phyloP scores from a whole-genome alignment of 805 yeast species.

The Myxozyma sirexii region DNA sequence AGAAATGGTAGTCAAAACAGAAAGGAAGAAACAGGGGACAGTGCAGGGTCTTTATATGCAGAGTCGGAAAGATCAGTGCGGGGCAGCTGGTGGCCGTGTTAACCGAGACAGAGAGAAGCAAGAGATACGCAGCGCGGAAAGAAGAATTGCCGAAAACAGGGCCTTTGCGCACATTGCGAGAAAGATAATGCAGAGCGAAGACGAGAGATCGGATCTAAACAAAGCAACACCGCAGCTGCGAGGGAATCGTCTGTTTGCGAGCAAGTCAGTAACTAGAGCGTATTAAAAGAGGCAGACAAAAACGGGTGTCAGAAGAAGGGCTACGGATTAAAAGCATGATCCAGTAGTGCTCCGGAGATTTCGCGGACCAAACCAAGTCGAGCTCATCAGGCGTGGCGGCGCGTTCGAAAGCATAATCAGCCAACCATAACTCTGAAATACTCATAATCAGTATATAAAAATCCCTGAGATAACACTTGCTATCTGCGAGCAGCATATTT shows the following conservation, averaged over 20 bases:
- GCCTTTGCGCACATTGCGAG: neutral
- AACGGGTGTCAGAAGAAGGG: no score
- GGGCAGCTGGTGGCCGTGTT: constrained; percentile 1
- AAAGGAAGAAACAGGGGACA: neutral
- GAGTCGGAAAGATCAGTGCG: neutral
- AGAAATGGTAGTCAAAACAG: no score
- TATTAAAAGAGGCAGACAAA: no score
- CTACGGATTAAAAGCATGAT: no score
- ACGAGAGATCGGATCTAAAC: neutral
- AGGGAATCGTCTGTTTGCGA: no score
- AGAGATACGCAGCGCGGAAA: neutral
- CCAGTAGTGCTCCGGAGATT: neutral
- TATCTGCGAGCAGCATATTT: no score
- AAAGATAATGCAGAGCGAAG: neutral
- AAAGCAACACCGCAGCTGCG: no score
- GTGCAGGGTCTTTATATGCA: neutral
- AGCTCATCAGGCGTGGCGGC: constrained; percentile 9
- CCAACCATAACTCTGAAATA: neutral
- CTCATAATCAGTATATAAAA: no score
- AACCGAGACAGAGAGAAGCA: neutral
- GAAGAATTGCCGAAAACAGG: no score
- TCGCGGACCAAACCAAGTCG: neutral
- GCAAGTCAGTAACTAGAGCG: no score
- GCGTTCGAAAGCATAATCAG: neutral
- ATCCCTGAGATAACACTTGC: no score